phyloP scores from a whole-genome alignment of 1,284 basidiomycete species.

The Xerocomus nothofagi region DNA sequence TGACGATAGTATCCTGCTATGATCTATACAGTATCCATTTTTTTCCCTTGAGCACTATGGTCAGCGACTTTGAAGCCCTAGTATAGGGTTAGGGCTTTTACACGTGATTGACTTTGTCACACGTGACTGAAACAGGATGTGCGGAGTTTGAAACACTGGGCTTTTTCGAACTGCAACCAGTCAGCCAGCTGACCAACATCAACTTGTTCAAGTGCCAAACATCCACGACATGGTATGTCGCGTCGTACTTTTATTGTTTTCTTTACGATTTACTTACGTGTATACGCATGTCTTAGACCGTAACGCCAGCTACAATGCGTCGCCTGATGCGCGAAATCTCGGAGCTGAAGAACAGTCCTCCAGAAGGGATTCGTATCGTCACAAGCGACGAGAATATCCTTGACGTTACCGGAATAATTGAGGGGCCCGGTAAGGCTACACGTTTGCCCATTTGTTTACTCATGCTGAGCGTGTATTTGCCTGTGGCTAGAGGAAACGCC shows the following conservation, averaged over 20 bases:
- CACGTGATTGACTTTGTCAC: conserved; percentile 34
- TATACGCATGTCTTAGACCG: conserved; percentile 35
- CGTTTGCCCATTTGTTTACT: conserved; percentile 11
- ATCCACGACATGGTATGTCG: conserved; percentile 27
- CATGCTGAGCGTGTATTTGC: conserved; percentile 16
- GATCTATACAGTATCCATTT: conserved; percentile 9
- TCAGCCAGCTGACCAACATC: conserved; percentile 18
- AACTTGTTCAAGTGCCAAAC: conserved; percentile 9
- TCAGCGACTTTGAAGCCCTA: conserved; percentile 3
- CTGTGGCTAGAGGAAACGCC: conserved; percentile 75
- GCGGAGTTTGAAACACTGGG: conserved; percentile 30
- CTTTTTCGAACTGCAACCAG: conserved; percentile 28
- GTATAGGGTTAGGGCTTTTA: conserved; percentile 7
- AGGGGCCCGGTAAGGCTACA: conserved; percentile 67
- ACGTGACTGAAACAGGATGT: conserved; percentile 25
- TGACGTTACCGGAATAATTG: conserved; percentile 77
- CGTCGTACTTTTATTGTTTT: not conserved
- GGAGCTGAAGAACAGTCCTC: conserved; percentile 76
- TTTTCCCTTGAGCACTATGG: not conserved
- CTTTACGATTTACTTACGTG: not conserved
- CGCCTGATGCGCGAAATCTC: conserved; percentile 83
- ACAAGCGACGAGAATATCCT: conserved; percentile 83
- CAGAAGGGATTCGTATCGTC: conserved; percentile 84
- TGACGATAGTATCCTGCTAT: conserved; percentile 12
- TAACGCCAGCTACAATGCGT: conserved; percentile 59